Percentiles rank a stretch among this genome's conserved stretches.
These are phyloP conservation scores for Amaranthus hypochondriacus DNA, from an alignment of 148 eudicot species.

Conservation along the genomic window DNA sequence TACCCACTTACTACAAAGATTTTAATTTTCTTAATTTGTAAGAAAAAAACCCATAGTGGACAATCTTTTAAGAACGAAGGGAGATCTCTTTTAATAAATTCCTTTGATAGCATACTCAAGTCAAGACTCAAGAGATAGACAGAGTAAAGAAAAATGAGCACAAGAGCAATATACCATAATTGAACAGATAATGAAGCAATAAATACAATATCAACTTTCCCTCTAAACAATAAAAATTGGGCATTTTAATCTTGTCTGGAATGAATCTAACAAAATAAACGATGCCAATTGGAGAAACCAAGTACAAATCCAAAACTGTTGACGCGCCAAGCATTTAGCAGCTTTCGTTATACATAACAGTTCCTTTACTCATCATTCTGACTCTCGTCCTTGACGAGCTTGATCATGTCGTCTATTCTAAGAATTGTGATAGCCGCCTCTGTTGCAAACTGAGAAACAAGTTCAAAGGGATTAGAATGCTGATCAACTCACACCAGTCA, in stretches of 20 bases:
- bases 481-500: too few relatives aligned
- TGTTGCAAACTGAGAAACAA: conserved; percentile 29
- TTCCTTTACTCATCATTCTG: conserved; percentile 46
- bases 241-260: neutral
- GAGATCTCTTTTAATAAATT: too few relatives aligned
- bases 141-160: too few relatives aligned
- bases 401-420: conserved; percentile 96
- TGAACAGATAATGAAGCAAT: neutral
- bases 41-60: too few relatives aligned
- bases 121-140: too few relatives aligned
- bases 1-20: too few relatives aligned
- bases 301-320: conserved; percentile 23
- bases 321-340: neutral
- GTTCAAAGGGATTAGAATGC: too few relatives aligned
- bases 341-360: neutral
- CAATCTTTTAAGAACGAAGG: too few relatives aligned
- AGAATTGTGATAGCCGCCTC: conserved; percentile 99
- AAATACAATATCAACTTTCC: neutral
- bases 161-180: too few relatives aligned
- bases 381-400: conserved; percentile 81
- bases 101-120: too few relatives aligned
- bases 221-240: neutral
- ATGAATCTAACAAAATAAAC: conserved; percentile 2
- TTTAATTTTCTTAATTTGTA: too few relatives aligned
- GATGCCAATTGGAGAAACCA: neutral